Percentiles rank a stretch among this genome's conserved stretches.
Evolutionary conservation across 345 rosid species (phyloP).

Genomic region (Rubroshorea leprosula): DNA sequence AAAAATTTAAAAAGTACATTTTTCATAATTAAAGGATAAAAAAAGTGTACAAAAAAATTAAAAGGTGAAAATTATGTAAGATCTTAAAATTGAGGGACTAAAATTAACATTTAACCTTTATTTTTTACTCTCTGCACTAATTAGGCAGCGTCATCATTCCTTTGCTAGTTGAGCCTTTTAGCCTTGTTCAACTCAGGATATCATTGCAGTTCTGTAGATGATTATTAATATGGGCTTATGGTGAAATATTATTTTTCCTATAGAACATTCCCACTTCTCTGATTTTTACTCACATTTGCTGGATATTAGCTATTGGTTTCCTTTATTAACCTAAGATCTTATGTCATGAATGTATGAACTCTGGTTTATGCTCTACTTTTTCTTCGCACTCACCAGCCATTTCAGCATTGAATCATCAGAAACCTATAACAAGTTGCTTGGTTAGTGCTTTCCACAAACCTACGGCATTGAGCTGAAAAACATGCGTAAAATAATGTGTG

Average conservation of each 20-base stretch:
- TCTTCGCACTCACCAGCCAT: constrained; percentile 15
- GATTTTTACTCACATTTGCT: no score
- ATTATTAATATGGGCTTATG: neutral
- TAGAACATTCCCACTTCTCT: constrained; percentile 10
- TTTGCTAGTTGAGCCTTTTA: neutral
- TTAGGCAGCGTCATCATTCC: constrained; percentile 8
- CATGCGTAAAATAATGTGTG: constrained; percentile 20
- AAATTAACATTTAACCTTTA: no score
- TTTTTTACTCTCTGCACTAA: neutral
- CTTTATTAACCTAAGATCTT: constrained; percentile 11
- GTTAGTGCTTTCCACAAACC: constrained; percentile 24
- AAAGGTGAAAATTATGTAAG: no score
- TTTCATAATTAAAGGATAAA: no score
- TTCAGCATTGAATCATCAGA: constrained; percentile 10
- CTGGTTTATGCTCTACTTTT: constrained; percentile 7
- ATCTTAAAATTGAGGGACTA: no score
- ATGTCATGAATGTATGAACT: constrained; percentile 12
- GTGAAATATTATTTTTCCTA: neutral
- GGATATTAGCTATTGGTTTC: constrained; percentile 1
- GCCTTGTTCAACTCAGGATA: neutral
- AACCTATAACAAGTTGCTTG: constrained; percentile 17
- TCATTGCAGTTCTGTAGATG: neutral
- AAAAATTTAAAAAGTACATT: no score
- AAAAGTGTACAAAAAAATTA: no score
- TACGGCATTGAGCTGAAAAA: neutral